These are phyloP conservation scores for Wallacemonas sp. DNA, from an alignment of 208 protist genomes.

Conservation along the genomic window DNA sequence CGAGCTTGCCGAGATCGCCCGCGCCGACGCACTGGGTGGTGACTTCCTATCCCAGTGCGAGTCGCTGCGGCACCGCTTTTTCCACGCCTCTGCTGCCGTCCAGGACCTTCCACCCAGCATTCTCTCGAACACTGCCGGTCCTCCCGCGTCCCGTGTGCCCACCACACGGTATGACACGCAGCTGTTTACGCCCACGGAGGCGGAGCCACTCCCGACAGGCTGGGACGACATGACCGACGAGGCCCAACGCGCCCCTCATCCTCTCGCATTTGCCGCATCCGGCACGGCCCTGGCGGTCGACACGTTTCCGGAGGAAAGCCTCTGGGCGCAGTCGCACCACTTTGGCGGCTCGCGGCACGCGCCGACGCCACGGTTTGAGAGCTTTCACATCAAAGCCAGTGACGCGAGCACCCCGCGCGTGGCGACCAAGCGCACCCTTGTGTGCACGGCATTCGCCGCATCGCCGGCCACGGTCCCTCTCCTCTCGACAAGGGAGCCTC, in stretches of 20 bases:
- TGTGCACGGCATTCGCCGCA: background rate
- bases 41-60: constrained; percentile 30
- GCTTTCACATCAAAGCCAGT: background rate
- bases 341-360: background rate
- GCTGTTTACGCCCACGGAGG: background rate
- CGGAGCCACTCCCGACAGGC: background rate
- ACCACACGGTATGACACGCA: constrained; percentile 8
- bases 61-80: constrained; percentile 35
- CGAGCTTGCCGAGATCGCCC: constrained; percentile 28
- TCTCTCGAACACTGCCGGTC: background rate
- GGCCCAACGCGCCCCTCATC: background rate
- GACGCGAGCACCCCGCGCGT: background rate
- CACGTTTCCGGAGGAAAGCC: constrained; percentile 23
- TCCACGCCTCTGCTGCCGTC: background rate
- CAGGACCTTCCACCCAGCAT: background rate
- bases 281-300: background rate
- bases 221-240: background rate
- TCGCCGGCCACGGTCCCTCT: background rate
- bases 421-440: constrained; percentile 1
- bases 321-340: constrained; percentile 36
- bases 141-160: background rate
- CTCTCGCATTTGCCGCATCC: background rate
- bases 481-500: background rate
- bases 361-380: background rate
- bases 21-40: constrained; percentile 5